A percentile compares a stretch with the other conserved stretches of the same genome.
These are phyloP conservation scores for Ophiostoma pallidulum DNA, from an alignment of 2,329 filamentous ascomycete genomes.

Conservation along the genomic window DNA sequence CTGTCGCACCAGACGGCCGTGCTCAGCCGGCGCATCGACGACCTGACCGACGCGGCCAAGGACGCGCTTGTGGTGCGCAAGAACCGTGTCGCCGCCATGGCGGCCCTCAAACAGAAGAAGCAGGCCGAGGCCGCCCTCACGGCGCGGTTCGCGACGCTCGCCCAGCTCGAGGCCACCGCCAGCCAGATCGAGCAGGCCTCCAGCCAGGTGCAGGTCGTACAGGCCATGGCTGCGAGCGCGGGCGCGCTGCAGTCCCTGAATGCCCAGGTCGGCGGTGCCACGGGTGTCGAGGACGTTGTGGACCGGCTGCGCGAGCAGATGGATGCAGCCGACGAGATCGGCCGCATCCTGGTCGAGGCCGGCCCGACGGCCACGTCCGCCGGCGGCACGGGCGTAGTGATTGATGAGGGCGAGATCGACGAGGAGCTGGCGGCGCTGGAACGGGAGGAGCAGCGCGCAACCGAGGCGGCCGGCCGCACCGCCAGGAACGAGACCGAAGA, in stretches of 20 bases:
- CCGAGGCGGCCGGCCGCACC: not conserved
- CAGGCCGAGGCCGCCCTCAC: slow-evolving; percentile 55
- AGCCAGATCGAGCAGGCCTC: slow-evolving; percentile 76
- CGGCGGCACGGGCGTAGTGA: slow-evolving; percentile 24
- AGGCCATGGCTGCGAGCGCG: slow-evolving; percentile 70
- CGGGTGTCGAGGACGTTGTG: slow-evolving; percentile 66
- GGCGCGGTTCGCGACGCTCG: slow-evolving; percentile 10
- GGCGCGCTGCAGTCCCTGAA: slow-evolving; percentile 65
- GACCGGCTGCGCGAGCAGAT: slow-evolving; percentile 72
- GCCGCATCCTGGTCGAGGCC: slow-evolving; percentile 61
- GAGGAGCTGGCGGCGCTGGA: slow-evolving; percentile 77
- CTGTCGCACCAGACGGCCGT: slow-evolving; percentile 63
- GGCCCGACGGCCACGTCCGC: slow-evolving; percentile 23
- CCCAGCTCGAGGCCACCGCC: slow-evolving; percentile 77
- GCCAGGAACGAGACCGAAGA: too few relatives aligned
- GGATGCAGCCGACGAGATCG: slow-evolving; percentile 72
- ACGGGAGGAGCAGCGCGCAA: slow-evolving; percentile 34
- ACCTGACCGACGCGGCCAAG: slow-evolving; percentile 56
- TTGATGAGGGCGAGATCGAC: slow-evolving; percentile 80
- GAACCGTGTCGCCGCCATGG: slow-evolving; percentile 65
- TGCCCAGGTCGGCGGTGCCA: slow-evolving; percentile 64
- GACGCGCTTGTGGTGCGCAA: slow-evolving; percentile 50
- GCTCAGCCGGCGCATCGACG: slow-evolving; percentile 57
- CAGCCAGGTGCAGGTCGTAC: slow-evolving; percentile 74
- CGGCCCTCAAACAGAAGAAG: slow-evolving; percentile 75